These are phyloP conservation scores for Colletotrichum brevisporum DNA, from an alignment of 2,329 filamentous ascomycete genomes.

Conservation along the genomic window DNA sequence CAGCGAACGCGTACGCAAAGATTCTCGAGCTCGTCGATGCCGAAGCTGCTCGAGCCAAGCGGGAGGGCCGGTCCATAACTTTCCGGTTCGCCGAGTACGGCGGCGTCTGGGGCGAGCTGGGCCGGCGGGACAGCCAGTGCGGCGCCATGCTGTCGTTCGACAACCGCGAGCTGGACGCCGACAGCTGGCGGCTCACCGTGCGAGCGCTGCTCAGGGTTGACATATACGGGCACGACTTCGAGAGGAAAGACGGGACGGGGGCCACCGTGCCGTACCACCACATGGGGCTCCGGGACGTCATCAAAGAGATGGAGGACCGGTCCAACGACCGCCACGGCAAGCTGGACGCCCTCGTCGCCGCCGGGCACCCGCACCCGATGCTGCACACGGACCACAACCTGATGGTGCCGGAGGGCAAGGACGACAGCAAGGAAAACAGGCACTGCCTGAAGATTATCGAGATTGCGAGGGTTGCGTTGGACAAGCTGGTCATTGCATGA, in stretches of 20 bases:
- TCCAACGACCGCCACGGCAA: constrained; percentile 63
- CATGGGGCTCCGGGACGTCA: constrained; percentile 68
- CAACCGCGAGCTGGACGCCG: constrained; percentile 63
- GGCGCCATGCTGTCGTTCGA: constrained; percentile 51
- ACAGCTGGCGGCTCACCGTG: constrained; percentile 67
- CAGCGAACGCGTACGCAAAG: constrained; percentile 69
- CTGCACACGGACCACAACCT: constrained; percentile 44
- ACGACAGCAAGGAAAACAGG: constrained; percentile 52
- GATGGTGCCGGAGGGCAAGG: constrained; percentile 51
- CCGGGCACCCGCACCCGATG: constrained; percentile 53
- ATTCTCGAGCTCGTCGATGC: constrained; percentile 69
- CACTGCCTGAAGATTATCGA: constrained; percentile 67
- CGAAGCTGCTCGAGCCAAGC: constrained; percentile 61
- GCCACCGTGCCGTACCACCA: constrained; percentile 45
- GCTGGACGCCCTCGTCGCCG: constrained; percentile 61
- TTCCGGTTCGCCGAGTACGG: constrained; percentile 64
- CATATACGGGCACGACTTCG: constrained; percentile 65
- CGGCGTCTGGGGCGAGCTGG: constrained; percentile 61
- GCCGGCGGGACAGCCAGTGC: constrained; percentile 45
- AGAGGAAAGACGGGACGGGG: constrained; percentile 38
- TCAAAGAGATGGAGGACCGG: constrained; percentile 66
- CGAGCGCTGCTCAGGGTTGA: constrained; percentile 69
- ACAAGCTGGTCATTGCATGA: constrained; percentile 68
- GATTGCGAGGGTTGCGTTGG: constrained; percentile 67
- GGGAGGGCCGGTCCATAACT: constrained; percentile 56